Conservation (phyloP, 2,329 filamentous ascomycete genomes). For the Trichoderma arundinaceum region DNA sequence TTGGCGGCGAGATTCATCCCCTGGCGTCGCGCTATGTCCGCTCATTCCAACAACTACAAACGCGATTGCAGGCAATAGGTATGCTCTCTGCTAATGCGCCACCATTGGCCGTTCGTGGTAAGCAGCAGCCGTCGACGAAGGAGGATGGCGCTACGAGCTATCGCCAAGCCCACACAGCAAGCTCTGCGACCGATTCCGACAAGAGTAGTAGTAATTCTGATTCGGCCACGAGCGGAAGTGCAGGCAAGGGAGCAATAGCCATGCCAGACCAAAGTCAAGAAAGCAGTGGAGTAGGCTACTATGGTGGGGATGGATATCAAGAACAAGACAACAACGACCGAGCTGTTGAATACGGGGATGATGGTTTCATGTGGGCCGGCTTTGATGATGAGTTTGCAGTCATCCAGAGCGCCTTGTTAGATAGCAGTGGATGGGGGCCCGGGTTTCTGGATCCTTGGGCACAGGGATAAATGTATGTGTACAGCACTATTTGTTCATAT, state of each 20-base stretch:
- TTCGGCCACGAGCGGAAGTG: neutral
- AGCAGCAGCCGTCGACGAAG: conserved; percentile 6
- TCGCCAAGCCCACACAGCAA: neutral
- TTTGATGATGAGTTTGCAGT: conserved; percentile 25
- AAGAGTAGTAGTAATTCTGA: conserved; percentile 1
- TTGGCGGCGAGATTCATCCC: conserved; percentile 23
- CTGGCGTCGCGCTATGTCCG: conserved; percentile 23
- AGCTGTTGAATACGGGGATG: conserved; percentile 4
- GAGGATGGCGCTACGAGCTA: conserved; percentile 8
- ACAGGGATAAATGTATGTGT: neutral
- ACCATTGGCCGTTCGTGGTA: conserved; percentile 8
- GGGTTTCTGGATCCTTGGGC: conserved; percentile 25
- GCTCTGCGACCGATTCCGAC: conserved; percentile 13
- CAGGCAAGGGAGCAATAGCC: neutral
- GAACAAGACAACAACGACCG: conserved; percentile 1
- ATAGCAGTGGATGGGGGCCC: conserved; percentile 25
- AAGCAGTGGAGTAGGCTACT: neutral
- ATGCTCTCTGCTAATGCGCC: conserved; percentile 22
- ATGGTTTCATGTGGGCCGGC: conserved; percentile 27
- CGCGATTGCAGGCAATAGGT: conserved; percentile 11
- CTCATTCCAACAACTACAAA: conserved; percentile 21
- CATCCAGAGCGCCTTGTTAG: conserved; percentile 23
- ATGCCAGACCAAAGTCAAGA: neutral
- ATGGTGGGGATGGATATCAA: conserved; percentile 3
- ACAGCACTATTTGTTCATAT: neutral